phyloP scores from a whole-genome alignment of 2,329 filamentous ascomycete species.

The Acarospora socialis region DNA sequence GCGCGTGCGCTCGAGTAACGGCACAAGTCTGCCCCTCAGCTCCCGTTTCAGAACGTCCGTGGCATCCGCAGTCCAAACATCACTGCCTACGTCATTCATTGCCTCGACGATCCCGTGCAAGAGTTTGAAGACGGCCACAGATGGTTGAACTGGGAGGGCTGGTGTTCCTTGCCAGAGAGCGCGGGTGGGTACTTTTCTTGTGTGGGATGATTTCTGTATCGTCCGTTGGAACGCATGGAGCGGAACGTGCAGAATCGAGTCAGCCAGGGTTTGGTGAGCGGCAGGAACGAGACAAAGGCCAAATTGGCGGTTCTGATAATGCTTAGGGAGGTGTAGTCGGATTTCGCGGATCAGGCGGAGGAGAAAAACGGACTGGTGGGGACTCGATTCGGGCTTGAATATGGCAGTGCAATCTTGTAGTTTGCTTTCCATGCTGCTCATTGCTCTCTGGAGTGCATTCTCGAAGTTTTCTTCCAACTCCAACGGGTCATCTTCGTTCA shows the following conservation, averaged over 20 bases:
- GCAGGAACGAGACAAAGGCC: constrained; percentile 46
- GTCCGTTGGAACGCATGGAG: constrained; percentile 29
- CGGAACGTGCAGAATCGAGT: constrained; percentile 35
- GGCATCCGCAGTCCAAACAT: constrained; percentile 11
- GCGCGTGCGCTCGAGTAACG: too few relatives aligned
- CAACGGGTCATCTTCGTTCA: constrained; percentile 55
- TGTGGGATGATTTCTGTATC: constrained; percentile 30
- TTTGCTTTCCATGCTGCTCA: constrained; percentile 19
- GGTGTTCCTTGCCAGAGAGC: constrained; percentile 71
- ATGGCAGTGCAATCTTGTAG: neutral
- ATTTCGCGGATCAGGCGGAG: constrained; percentile 53
- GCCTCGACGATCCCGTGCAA: constrained; percentile 38
- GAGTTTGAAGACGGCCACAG: constrained; percentile 58
- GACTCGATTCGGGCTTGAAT: constrained; percentile 8
- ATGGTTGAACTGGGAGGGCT: constrained; percentile 63
- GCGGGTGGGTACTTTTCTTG: constrained; percentile 42
- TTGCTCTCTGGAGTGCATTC: constrained; percentile 37
- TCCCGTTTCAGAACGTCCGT: too few relatives aligned
- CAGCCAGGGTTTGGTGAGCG: constrained; percentile 49
- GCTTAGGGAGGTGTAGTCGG: constrained; percentile 47
- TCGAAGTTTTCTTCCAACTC: constrained; percentile 44
- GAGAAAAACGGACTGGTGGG: constrained; percentile 32
- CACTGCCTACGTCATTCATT: constrained; percentile 27
- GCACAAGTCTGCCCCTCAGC: too few relatives aligned
- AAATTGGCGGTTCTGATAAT: constrained; percentile 32